phyloP scores from a whole-genome alignment of 164 flowering plant genomes.

The Berberis thunbergii region DNA sequence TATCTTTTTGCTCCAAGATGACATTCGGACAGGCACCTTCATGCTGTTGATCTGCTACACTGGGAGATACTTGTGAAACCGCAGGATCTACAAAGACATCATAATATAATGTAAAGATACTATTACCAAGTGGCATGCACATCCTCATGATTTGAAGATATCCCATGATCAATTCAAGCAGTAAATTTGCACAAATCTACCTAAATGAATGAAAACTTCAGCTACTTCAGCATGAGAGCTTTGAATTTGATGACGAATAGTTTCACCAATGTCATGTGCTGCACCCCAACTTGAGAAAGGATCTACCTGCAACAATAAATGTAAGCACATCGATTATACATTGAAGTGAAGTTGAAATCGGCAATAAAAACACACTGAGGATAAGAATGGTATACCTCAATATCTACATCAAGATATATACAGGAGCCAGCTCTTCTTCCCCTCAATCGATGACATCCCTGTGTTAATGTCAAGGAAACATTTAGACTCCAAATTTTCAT shows the following conservation, averaged over 20 bases:
- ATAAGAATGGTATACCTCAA: constrained; percentile 42
- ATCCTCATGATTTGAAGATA: no score
- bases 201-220: constrained; percentile 95
- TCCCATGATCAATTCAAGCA: no score
- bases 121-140: neutral
- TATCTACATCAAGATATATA: constrained; percentile 84
- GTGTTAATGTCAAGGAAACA: neutral
- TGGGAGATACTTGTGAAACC: constrained; percentile 23
- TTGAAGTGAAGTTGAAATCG: neutral
- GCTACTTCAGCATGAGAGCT: constrained; percentile 60
- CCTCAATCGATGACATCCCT: constrained; percentile 86
- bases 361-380: neutral
- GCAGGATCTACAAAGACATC: constrained; percentile 52
- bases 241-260: constrained; percentile 63
- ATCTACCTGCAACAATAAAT: constrained; percentile 55
- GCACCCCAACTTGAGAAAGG: constrained; percentile 87
- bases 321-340: no score
- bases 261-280: constrained; percentile 82
- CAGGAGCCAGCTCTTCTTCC: constrained; percentile 94
- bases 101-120: neutral
- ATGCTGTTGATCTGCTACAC: constrained; percentile 11
- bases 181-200: constrained; percentile 21
- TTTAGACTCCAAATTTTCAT: no score
- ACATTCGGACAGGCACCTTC: constrained; percentile 10
- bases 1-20: constrained; percentile 23